phyloP scores from a whole-genome alignment of 805 yeast genomes.

The Metschnikowia gruessii region DNA sequence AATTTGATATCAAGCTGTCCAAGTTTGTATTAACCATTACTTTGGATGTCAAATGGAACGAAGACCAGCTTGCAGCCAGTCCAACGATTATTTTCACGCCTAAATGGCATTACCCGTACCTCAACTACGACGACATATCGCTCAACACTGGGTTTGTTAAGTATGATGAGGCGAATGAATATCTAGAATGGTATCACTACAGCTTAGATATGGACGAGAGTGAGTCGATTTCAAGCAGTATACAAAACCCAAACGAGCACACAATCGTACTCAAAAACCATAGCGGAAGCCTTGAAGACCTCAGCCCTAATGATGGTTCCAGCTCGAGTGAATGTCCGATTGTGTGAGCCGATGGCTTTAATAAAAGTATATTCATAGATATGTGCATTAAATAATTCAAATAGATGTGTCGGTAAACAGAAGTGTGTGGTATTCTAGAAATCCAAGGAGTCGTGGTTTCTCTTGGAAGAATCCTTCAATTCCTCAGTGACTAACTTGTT shows the following conservation, averaged over 20 bases:
- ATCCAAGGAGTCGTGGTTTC: slow-evolving; percentile 31
- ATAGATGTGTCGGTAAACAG: slow-evolving; percentile 13
- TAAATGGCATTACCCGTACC: slow-evolving; percentile 58
- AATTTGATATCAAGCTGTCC: slow-evolving; percentile 53
- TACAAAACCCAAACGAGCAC: slow-evolving; percentile 20
- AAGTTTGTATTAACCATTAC: slow-evolving; percentile 49
- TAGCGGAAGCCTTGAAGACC: slow-evolving; percentile 35
- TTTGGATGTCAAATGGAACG: slow-evolving; percentile 11
- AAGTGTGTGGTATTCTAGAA: slow-evolving; percentile 17
- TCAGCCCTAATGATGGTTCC: slow-evolving; percentile 8
- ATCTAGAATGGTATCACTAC: slow-evolving; percentile 70
- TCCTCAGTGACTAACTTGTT: slow-evolving; percentile 56
- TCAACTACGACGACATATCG: slow-evolving; percentile 47
- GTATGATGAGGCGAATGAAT: slow-evolving; percentile 49
- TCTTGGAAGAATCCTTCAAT: slow-evolving; percentile 28
- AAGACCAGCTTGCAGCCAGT: neutral
- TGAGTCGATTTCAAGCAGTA: slow-evolving; percentile 9
- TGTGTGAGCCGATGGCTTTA: neutral
- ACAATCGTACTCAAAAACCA: slow-evolving; percentile 37
- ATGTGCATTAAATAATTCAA: slow-evolving; percentile 13
- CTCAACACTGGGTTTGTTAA: slow-evolving; percentile 56
- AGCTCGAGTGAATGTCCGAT: slow-evolving; percentile 6
- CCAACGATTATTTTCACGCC: slow-evolving; percentile 73
- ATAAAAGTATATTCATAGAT: neutral
- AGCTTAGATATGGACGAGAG: slow-evolving; percentile 18